Base-by-base conservation (phyloP, 2,329 filamentous ascomycete species). In the Ceratocystis ficicola region DNA sequence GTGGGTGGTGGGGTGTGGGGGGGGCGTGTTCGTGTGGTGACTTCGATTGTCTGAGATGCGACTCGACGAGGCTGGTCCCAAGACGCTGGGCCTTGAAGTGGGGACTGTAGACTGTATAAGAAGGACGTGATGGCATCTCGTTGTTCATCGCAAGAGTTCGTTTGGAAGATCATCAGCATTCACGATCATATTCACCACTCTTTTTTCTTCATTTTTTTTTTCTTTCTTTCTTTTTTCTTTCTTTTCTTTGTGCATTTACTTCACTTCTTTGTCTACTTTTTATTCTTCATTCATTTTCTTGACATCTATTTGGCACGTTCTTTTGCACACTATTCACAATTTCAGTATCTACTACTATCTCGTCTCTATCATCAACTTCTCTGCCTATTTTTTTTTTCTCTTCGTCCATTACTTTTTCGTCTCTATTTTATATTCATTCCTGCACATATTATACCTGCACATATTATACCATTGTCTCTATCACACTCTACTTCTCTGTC, bases 161-260 rank as follows among this genome's bases (percentile, higher is more conserved):
- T 59, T 59, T 32, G 5, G 52, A 30, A 59, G 52, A 59, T 59
- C 52, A 20, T 25, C 52, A 59, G 52, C 28, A 59, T 59, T 59
- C 52, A 30, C 25, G 52, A 59, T 32, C 52, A 59, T 59, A 59
- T 59, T 59, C 25, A 59, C 52, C 7, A 59, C 52, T 36, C 28
- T 10, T 59, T 59, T 57, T 22, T 32, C 7, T 55, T 55, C 5
- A 12, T 52, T 52, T 57, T 17, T 57, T 28, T 30, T 55, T 30
- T 30, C n/a, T 30, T 55, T 5, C n/a, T 57, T 57, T 1, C 2
- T 28, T 30, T 6, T 30, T 12, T 32, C 6, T 59, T 59, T 2
- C 2, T 15, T 57, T 1, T 32, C 10, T 41, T 36, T 41, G 36
- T 12, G 10, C 36, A 12, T 41, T 41, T 4, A 12, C 36, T 41